These are phyloP conservation scores for Clavulina sp. DNA, from an alignment of 768 basidiomycete species.

Conservation along the genomic window DNA sequence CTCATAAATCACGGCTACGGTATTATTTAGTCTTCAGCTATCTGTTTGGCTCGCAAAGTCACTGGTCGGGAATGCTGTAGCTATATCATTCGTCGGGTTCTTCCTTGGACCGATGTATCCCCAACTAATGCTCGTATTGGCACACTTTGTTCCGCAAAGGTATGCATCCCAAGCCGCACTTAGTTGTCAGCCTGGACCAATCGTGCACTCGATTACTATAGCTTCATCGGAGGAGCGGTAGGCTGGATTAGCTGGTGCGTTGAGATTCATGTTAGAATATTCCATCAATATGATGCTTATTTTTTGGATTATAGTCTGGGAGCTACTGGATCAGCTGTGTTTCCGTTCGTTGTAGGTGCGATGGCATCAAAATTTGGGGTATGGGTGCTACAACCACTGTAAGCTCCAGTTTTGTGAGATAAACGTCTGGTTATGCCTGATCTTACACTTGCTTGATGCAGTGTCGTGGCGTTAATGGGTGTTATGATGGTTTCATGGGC, in stretches of 20 bases:
- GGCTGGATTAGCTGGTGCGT: slow-evolving; percentile 26
- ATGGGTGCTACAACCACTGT: slow-evolving; percentile 44
- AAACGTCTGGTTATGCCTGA: background rate
- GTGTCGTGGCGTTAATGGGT: slow-evolving; percentile 43
- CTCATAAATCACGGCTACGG: too few relatives aligned
- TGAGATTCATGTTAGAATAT: too few relatives aligned
- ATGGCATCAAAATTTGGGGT: slow-evolving; percentile 48
- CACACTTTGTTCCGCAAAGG: slow-evolving; percentile 50
- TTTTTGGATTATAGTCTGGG: slow-evolving; percentile 17
- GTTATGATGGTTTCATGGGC: slow-evolving; percentile 38
- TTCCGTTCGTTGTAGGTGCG: slow-evolving; percentile 23
- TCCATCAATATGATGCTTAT: too few relatives aligned
- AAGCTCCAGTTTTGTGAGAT: slow-evolving; percentile 4
- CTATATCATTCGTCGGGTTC: slow-evolving; percentile 36
- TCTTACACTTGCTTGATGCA: slow-evolving; percentile 14
- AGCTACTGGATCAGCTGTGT: slow-evolving; percentile 20
- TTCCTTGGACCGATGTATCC: slow-evolving; percentile 34
- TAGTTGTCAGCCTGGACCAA: background rate
- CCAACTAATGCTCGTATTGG: slow-evolving; percentile 48
- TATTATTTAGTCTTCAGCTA: slow-evolving; percentile 28
- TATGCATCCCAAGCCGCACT: too few relatives aligned
- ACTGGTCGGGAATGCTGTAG: slow-evolving; percentile 34
- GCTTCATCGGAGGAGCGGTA: slow-evolving; percentile 26
- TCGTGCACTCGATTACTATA: background rate
- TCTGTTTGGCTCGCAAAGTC: slow-evolving; percentile 40